Evolutionary conservation across 2,329 filamentous ascomycete genomes (phyloP), one percentile per base, ranked within the genome.

Genomic region (Cryphonectria carpinicola): DNA sequence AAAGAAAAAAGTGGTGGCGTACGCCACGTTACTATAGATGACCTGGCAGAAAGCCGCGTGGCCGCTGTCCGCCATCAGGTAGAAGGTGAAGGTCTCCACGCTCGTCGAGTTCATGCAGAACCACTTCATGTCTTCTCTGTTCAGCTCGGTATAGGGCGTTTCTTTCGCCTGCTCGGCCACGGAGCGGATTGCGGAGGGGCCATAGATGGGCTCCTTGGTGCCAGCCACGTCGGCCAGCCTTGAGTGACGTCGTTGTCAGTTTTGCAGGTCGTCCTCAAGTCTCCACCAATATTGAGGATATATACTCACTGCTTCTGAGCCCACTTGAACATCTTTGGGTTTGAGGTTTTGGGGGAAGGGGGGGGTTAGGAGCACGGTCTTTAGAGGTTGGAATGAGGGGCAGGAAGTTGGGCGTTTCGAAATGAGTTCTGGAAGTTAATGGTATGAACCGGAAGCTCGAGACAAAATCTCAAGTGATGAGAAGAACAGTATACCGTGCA

Each of bases 21-120:
- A 98, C 95, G 89, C 92, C 80, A 99, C 93, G 83, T 97, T 98
- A 85, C 93, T 98, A 86, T 98, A 97, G 81, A 99, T 97, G 82
- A 98, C 88, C 86, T 99, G 96, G 72, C 89, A 89, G 81, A 97
- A 88, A 67, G 88, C 93, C 74, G 95, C 81, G 74, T 91, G 87
- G 66, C 96, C 96, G 72, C 85, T 89, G 73, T 97, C 93, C 69
- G 92, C 86, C 82, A 91, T 91, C 78, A 98, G 83, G 84, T 99
- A 99, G 84, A 98, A 99, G 73, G 88, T 94, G 84, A 98, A 92
- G 41, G 94, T 98, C 86, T 99, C 96, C 76, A 98, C 96, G 78
- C 88, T 92, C 74, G 96, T 98, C 77, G 90, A 92, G 75, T 94
- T 91, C 85, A 94, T 88, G 37, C 87, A 89, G 77, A 85, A 84